These are phyloP conservation scores for Alternaria arbusti DNA, from an alignment of 2,329 filamentous ascomycete species.

Conservation along the genomic window DNA sequence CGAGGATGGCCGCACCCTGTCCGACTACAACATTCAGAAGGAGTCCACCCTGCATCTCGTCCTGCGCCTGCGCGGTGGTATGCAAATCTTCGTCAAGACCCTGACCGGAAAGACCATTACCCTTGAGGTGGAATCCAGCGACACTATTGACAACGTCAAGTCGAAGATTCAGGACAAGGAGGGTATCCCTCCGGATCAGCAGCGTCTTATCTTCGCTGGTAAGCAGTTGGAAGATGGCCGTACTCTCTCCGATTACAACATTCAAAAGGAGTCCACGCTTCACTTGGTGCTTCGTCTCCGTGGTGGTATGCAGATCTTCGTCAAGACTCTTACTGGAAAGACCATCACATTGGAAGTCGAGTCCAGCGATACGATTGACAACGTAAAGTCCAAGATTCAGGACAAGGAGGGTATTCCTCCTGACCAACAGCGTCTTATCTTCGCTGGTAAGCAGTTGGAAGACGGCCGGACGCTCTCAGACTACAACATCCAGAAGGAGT, in stretches of 20 bases:
- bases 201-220: constrained; percentile 93
- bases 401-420: constrained; percentile 83
- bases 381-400: constrained; percentile 90
- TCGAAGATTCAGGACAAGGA: constrained; percentile 98
- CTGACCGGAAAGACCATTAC: constrained; percentile 70
- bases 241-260: constrained; percentile 91
- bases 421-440: constrained; percentile 92
- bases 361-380: constrained; percentile 89
- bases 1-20: constrained; percentile 63
- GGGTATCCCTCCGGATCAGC: constrained; percentile 93
- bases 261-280: constrained; percentile 89
- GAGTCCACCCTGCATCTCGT: constrained; percentile 75
- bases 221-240: constrained; percentile 97
- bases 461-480: constrained; percentile 89
- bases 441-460: constrained; percentile 91
- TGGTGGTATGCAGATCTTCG: constrained; percentile 72
- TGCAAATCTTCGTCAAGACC: constrained; percentile 70
- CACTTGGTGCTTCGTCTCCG: constrained; percentile 86
- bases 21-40: constrained; percentile 65
- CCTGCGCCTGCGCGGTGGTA: constrained; percentile 72
- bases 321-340: constrained; percentile 74
- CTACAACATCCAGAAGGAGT: constrained; percentile 92
- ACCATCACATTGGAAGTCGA: constrained; percentile 94
- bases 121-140: constrained; percentile 71
- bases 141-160: constrained; percentile 97